Base-by-base conservation (phyloP, 208 protist genomes). In the Wallacemonas sp. region DNA sequence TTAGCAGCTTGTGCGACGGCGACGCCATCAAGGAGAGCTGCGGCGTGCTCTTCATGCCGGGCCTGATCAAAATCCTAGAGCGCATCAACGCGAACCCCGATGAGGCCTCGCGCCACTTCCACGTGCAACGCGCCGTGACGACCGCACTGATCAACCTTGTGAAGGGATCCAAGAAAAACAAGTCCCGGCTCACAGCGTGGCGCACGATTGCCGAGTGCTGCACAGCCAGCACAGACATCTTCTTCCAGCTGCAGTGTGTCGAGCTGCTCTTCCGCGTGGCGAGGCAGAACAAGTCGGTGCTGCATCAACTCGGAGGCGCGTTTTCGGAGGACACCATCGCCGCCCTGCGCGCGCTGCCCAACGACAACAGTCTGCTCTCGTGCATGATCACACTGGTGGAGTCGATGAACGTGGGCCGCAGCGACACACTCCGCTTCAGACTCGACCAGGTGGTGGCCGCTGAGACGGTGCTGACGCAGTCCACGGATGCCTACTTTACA, bases 161-260 rank as follows among this genome's bases (percentile, higher is more conserved):
- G 36, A 94, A 95, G 67, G 85, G 87, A 17, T 95, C 88, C n/a
- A 88, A 80, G 61, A 72, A 88, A 46, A 96, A 96, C 74, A 96
- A 94, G 61, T 70, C 80, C 44, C 81, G 86, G 5, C 78, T 92
- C 60, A 30, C 67, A 2, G 92, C 88, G 19, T 94, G 88, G 85
- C 72, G 76, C 34, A 86, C 91, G 52, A 78, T 94, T n/a, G 87
- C 73, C 12, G 72, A 83, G 41, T 85, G 81, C 66, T 93, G 80
- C 54, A 78, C 76, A 12, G 63, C 71, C 26, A 88, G 78, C 27
- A 83, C 92, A 3, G 92, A 96, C 65, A 77, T 94, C n/a, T 96
- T 96, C 63, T 95, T 95, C 47, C 92, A 95, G 65, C 68, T 96
- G 24, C 92, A 96, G 78, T 96, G 92, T 52, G 78, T 94, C n/a